Evolutionary conservation across 2,329 filamentous ascomycete species (phyloP).

Genomic region (Exophiala spinifera): DNA sequence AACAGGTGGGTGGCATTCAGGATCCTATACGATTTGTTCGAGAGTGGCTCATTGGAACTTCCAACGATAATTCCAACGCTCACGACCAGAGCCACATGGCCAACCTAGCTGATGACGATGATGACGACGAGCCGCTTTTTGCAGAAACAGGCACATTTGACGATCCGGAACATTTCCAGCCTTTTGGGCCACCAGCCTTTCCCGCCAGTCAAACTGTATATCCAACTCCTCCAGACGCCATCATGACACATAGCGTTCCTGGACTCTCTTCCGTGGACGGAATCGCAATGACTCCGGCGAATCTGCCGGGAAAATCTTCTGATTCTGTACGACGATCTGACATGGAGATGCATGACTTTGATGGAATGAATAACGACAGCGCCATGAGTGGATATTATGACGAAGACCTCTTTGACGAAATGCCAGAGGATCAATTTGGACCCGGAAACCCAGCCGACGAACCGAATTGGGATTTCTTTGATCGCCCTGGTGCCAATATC

Average conservation of each 20-base stretch:
- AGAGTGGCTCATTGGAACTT: slow-evolving; percentile 37
- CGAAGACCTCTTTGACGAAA: slow-evolving; percentile 59
- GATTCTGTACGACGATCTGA: slow-evolving; percentile 8
- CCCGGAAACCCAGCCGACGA: slow-evolving; percentile 57
- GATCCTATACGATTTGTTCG: slow-evolving; percentile 45
- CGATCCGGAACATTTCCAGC: slow-evolving; percentile 25
- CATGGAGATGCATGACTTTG: slow-evolving; percentile 22
- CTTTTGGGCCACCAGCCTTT: slow-evolving; percentile 25
- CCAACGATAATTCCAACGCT: background rate
- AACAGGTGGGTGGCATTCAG: slow-evolving; percentile 14
- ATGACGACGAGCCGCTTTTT: slow-evolving; percentile 24
- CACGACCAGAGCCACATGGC: background rate
- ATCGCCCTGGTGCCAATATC: slow-evolving; percentile 43
- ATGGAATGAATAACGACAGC: slow-evolving; percentile 5
- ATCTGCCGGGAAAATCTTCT: slow-evolving; percentile 25
- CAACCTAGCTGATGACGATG: slow-evolving; percentile 13
- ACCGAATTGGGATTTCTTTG: slow-evolving; percentile 63
- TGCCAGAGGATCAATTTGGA: slow-evolving; percentile 53
- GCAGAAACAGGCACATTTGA: slow-evolving; percentile 27
- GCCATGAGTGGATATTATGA: slow-evolving; percentile 42
- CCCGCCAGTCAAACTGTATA: slow-evolving; percentile 41
- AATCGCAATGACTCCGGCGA: slow-evolving; percentile 31
- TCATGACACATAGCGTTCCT: slow-evolving; percentile 34
- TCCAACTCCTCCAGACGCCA: slow-evolving; percentile 53
- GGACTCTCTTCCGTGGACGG: slow-evolving; percentile 33